A percentile compares a stretch with the other conserved stretches of the same genome.
These are phyloP conservation scores for Cyberlindnera japonica DNA, from an alignment of 805 yeast species.

Conservation along the genomic window DNA sequence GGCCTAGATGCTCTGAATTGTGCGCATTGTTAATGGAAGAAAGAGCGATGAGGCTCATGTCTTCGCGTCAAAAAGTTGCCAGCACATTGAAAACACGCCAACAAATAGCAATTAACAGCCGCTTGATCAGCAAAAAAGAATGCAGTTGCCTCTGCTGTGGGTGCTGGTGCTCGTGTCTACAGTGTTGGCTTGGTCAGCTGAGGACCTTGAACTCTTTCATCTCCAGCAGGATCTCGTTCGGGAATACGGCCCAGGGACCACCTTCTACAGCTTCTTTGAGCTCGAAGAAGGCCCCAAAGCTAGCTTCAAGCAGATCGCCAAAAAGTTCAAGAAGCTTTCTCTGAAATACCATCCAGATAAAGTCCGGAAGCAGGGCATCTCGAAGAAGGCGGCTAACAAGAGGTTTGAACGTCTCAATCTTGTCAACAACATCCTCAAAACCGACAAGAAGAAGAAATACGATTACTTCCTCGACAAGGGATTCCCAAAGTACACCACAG, in stretches of 20 bases:
- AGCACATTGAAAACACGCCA: too few relatives aligned
- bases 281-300: conserved; percentile 11
- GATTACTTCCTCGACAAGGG: conserved; percentile 82
- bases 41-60: too few relatives aligned
- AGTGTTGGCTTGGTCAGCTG: conserved; percentile 50
- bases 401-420: conserved; percentile 75
- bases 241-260: conserved; percentile 16
- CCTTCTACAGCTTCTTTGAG: conserved; percentile 32
- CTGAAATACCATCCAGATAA: conserved; percentile 87
- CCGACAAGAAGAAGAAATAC: conserved; percentile 58
- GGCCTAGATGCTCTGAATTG: too few relatives aligned
- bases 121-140: too few relatives aligned
- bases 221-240: conserved; percentile 57
- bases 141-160: neutral
- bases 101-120: too few relatives aligned
- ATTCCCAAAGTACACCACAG: conserved; percentile 73
- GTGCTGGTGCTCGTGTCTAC: conserved; percentile 7
- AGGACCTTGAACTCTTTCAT: conserved; percentile 78
- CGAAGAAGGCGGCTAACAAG: conserved; percentile 41
- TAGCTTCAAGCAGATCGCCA: conserved; percentile 49
- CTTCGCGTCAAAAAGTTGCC: too few relatives aligned
- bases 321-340: conserved; percentile 68
- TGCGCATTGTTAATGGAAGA: too few relatives aligned
- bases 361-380: conserved; percentile 21
- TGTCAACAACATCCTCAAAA: conserved; percentile 69